Conservation (phyloP, 495 filamentous ascomycete genomes). For the Hypoxylon trugodes region DNA sequence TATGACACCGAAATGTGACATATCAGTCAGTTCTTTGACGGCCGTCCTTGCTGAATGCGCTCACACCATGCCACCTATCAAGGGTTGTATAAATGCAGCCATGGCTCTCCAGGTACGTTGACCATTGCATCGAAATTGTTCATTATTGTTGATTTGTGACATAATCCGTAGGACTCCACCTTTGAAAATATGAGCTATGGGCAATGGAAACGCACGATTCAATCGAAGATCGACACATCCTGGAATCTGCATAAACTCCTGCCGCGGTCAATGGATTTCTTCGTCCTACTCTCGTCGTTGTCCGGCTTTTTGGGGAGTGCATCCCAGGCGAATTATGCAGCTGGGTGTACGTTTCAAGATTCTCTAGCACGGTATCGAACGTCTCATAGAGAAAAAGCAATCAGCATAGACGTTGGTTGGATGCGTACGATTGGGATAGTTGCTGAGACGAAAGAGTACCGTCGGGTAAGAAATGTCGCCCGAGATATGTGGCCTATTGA, state of each 20-base stretch:
- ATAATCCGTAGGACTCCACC: slow-evolving; percentile 18
- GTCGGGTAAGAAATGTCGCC: slow-evolving; percentile 1
- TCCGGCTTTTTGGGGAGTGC: slow-evolving; percentile 56
- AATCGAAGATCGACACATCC: slow-evolving; percentile 56
- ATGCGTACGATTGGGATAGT: slow-evolving; percentile 43
- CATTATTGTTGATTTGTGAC: too few species aligned
- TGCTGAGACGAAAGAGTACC: slow-evolving; percentile 14
- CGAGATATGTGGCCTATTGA: background rate
- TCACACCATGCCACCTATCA: slow-evolving; percentile 53
- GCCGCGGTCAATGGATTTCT: slow-evolving; percentile 60
- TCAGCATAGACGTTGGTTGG: slow-evolving; percentile 55
- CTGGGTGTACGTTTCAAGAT: slow-evolving; percentile 61
- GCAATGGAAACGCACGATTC: slow-evolving; percentile 44
- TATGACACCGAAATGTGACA: background rate
- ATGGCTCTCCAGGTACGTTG: slow-evolving; percentile 58
- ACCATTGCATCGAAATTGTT: too few species aligned
- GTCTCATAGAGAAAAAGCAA: slow-evolving; percentile 35
- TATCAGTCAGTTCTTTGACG: background rate
- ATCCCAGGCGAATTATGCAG: slow-evolving; percentile 63
- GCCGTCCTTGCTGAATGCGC: slow-evolving; percentile 23
- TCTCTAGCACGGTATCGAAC: slow-evolving; percentile 47
- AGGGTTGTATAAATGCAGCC: slow-evolving; percentile 54
- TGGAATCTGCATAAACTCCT: slow-evolving; percentile 57
- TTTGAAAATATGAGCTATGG: slow-evolving; percentile 44
- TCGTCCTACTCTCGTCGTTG: slow-evolving; percentile 62